These are phyloP conservation scores for Beauveria australis DNA, from an alignment of 2,329 filamentous ascomycete species.

Conservation along the genomic window DNA sequence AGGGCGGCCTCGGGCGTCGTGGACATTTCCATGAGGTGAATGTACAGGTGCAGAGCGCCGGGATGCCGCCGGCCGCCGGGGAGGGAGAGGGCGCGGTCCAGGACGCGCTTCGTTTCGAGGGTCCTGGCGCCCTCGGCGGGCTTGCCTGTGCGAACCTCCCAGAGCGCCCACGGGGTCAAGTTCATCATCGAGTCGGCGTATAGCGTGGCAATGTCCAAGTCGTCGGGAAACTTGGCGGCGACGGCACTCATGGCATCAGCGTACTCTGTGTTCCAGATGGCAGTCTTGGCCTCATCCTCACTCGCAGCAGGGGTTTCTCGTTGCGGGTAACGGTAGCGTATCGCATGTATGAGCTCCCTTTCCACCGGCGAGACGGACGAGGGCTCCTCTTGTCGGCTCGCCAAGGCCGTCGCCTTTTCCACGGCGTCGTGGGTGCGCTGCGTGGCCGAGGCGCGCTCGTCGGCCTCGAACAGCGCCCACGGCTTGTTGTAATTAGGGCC, in stretches of 20 bases:
- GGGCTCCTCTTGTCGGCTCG: constrained; percentile 8
- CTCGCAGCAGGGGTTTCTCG: constrained; percentile 24
- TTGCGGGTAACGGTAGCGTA: constrained; percentile 52
- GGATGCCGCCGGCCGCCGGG: constrained; percentile 44
- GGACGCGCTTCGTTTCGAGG: constrained; percentile 24
- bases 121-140: constrained; percentile 25
- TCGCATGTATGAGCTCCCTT: constrained; percentile 52
- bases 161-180: constrained; percentile 38
- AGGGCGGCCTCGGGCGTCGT: constrained; percentile 50
- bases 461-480: constrained; percentile 60
- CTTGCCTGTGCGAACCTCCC: constrained; percentile 29
- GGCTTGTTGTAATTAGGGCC: constrained; percentile 74
- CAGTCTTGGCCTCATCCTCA: constrained; percentile 37
- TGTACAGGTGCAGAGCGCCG: constrained; percentile 66
- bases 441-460: constrained; percentile 47
- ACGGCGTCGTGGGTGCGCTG: constrained; percentile 24
- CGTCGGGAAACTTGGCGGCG: constrained; percentile 28
- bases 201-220: constrained; percentile 29
- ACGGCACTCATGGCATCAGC: constrained; percentile 33
- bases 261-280: constrained; percentile 27
- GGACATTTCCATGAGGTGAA: constrained; percentile 69
- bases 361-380: constrained; percentile 31
- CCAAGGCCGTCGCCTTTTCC: constrained; percentile 18
- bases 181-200: constrained; percentile 40
- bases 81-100: constrained; percentile 40